Percentiles rank a stretch among this genome's conserved stretches.
phyloP scores from a whole-genome alignment of 208 protist genomes.

The Acanthamoeba sp. region DNA sequence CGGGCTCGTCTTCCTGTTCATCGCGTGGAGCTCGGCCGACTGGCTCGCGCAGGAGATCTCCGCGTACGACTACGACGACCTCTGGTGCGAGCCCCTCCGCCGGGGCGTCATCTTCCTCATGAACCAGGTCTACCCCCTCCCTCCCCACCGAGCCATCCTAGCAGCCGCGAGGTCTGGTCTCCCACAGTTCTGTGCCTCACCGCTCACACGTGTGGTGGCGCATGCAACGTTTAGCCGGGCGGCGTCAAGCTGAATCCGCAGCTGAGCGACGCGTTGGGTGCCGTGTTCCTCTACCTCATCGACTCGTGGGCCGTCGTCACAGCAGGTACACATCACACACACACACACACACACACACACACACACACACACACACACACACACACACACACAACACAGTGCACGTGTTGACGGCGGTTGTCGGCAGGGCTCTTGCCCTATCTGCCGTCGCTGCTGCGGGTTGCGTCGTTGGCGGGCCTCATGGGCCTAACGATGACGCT shows the following conservation, averaged over 20 bases:
- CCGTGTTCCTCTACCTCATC: constrained; percentile 62
- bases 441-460: constrained; percentile 4
- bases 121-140: constrained; percentile 18
- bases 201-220: not conserved
- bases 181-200: no score
- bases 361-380: not conserved
- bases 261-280: not conserved
- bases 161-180: not conserved
- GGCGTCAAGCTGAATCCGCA: constrained; percentile 56
- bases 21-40: constrained; percentile 31
- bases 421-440: not conserved
- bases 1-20: not conserved
- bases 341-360: not conserved
- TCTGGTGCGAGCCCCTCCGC: constrained; percentile 15
- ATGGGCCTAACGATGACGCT: constrained; percentile 58
- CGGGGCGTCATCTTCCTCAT: constrained; percentile 28
- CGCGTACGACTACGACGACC: not conserved
- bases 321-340: not conserved
- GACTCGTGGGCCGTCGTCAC: constrained; percentile 37
- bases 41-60: constrained; percentile 31
- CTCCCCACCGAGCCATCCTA: no score
- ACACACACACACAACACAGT: not conserved
- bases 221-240: not conserved
- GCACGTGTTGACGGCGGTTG: not conserved
- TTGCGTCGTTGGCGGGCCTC: constrained; percentile 20